These are phyloP conservation scores for Entomortierella chlamydospora DNA, from an alignment of 192 early-diverging fungal species.

Conservation along the genomic window DNA sequence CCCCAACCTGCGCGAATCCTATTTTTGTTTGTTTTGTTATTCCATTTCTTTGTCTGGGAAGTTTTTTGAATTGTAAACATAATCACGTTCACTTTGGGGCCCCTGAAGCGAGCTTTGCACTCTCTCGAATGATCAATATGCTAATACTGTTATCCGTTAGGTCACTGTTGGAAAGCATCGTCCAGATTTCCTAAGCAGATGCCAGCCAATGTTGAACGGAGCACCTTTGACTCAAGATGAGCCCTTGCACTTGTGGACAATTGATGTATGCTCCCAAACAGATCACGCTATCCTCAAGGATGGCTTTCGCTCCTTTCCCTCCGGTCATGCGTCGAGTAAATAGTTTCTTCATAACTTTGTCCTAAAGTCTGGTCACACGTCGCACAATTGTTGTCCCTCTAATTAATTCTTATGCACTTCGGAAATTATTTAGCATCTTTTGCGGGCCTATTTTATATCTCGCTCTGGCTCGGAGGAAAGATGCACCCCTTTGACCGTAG, in stretches of 20 bases:
- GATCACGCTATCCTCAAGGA: conserved; percentile 68
- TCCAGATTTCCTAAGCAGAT: conserved; percentile 59
- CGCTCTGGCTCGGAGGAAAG: conserved; percentile 79
- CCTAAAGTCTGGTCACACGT: no score
- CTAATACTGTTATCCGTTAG: no score
- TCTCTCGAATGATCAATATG: no score
- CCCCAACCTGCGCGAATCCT: no score
- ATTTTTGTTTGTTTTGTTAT: no score
- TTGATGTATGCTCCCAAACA: conserved; percentile 66
- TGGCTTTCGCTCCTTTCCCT: conserved; percentile 87
- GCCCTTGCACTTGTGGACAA: conserved; percentile 65
- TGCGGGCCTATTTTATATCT: conserved; percentile 74
- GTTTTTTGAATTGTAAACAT: no score
- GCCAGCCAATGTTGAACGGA: conserved; percentile 53
- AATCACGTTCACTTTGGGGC: no score
- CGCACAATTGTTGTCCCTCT: no score
- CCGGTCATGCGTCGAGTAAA: conserved; percentile 84
- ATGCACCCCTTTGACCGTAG: conserved; percentile 74
- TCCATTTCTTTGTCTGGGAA: no score
- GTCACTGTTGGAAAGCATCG: conserved; percentile 59
- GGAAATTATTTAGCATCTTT: conserved; percentile 61
- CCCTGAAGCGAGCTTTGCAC: no score
- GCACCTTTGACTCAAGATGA: conserved; percentile 19
- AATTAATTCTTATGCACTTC: no score
- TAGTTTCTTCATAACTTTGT: neutral